phyloP scores from a whole-genome alignment of 345 rosid genomes.

The Acer negundo region DNA sequence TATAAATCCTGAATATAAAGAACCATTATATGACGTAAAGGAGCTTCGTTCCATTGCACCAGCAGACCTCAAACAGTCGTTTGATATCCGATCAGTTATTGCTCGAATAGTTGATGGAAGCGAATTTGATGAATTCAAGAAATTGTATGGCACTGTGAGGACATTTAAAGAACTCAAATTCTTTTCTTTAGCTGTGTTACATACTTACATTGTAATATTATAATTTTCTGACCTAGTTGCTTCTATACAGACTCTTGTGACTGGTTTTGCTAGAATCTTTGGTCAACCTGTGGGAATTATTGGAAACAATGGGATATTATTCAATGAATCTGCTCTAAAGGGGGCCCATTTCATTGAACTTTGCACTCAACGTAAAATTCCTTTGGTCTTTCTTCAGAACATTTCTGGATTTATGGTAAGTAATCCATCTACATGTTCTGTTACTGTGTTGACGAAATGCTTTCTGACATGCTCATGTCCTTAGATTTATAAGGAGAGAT shows the following conservation, averaged over 20 bases:
- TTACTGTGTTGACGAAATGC: slow-evolving; percentile 1
- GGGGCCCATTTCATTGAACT: slow-evolving; percentile 95
- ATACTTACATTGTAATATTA: background rate
- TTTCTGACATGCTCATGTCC: slow-evolving; percentile 2
- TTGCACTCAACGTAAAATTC: slow-evolving; percentile 86
- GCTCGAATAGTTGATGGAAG: slow-evolving; percentile 94
- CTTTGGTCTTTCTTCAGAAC: slow-evolving; percentile 89
- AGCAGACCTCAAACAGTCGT: slow-evolving; percentile 82
- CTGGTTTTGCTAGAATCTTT: slow-evolving; percentile 80
- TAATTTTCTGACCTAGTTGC: slow-evolving; percentile 17
- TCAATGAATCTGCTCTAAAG: slow-evolving; percentile 92
- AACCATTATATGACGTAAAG: slow-evolving; percentile 75
- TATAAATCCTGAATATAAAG: slow-evolving; percentile 46
- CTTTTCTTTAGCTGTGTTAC: slow-evolving; percentile 8
- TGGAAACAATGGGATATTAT: slow-evolving; percentile 92
- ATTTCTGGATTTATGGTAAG: slow-evolving; percentile 96
- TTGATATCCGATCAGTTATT: slow-evolving; percentile 88
- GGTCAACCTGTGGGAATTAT: slow-evolving; percentile 90
- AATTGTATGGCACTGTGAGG: slow-evolving; percentile 91
- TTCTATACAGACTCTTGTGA: slow-evolving; percentile 80
- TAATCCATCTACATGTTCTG: background rate
- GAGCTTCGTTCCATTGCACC: slow-evolving; percentile 94
- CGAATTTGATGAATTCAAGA: slow-evolving; percentile 97
- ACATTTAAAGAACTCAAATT: slow-evolving; percentile 26
- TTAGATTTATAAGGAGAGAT: background rate